Percentiles rank a stretch among this genome's conserved stretches.
Conservation (phyloP, 306 rosid genomes). For the Malus orientalis region DNA sequence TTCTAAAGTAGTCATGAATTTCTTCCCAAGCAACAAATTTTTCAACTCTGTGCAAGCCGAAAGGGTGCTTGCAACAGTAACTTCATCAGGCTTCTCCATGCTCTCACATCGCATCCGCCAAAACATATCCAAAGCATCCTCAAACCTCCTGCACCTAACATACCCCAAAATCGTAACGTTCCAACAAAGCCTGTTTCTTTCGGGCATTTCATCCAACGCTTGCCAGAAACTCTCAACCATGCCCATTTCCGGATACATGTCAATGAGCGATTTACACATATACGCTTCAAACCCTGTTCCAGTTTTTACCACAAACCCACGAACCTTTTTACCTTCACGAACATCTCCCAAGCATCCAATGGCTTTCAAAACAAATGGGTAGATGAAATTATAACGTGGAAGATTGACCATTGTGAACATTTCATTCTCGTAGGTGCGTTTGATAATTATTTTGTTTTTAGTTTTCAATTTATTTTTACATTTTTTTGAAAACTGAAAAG, state of each 20-base stretch:
- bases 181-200: slow-evolving; percentile 59
- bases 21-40: slow-evolving; percentile 52
- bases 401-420: background rate
- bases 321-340: slow-evolving; percentile 19
- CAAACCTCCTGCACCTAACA: slow-evolving; percentile 44
- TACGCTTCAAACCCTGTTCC: slow-evolving; percentile 24
- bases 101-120: slow-evolving; percentile 34
- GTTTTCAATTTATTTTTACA: too few species aligned
- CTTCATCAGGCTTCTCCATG: slow-evolving; percentile 46
- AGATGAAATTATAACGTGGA: slow-evolving; percentile 43
- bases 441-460: too few species aligned
- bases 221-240: slow-evolving; percentile 8
- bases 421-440: background rate
- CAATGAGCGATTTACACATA: too few species aligned
- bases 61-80: slow-evolving; percentile 51
- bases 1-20: slow-evolving; percentile 40
- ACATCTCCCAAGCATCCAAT: slow-evolving; percentile 40
- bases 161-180: slow-evolving; percentile 50
- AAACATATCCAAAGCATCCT: slow-evolving; percentile 39
- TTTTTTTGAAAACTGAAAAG: too few species aligned
- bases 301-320: slow-evolving; percentile 20
- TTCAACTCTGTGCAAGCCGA: slow-evolving; percentile 52
- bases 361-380: slow-evolving; percentile 67
- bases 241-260: slow-evolving; percentile 56
- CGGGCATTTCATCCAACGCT: slow-evolving; percentile 52